These are phyloP conservation scores for Stephania japonica DNA, from an alignment of 164 flowering plant species.

Conservation along the genomic window DNA sequence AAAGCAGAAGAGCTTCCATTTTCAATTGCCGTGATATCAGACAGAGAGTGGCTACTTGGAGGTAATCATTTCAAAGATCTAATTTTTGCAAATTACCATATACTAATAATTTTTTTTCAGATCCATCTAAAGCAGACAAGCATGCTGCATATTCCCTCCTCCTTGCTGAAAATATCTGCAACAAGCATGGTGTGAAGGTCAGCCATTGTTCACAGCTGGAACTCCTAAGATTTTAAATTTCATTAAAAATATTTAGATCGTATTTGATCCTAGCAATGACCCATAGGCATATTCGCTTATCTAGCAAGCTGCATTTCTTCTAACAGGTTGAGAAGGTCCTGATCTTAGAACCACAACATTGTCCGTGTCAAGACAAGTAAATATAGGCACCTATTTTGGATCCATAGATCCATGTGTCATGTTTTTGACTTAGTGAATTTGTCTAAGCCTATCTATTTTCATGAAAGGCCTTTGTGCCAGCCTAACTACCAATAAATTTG, in stretches of 20 bases:
- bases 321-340: not conserved
- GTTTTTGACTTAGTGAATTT: no score
- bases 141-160: conserved; percentile 83
- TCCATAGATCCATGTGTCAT: no score
- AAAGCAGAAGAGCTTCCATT: conserved; percentile 54
- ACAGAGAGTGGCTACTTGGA: conserved; percentile 78
- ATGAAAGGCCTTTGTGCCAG: no score
- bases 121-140: conserved; percentile 85
- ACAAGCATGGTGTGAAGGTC: conserved; percentile 75
- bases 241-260: no score
- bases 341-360: no score
- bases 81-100: conserved; percentile 9
- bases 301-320: not conserved
- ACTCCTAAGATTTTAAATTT: no score
- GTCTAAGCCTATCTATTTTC: no score
- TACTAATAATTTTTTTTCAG: conserved; percentile 37
- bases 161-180: conserved; percentile 84
- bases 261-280: no score
- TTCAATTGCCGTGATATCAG: conserved; percentile 72
- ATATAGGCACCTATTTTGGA: no score
- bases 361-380: no score
- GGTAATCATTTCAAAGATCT: conserved; percentile 39
- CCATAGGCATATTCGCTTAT: no score
- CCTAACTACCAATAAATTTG: no score
- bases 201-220: not conserved